Evolutionary conservation across 2,329 filamentous ascomycete genomes (phyloP), one percentile per base, ranked within the genome.

Genomic region (Aspergillus uvarum): DNA sequence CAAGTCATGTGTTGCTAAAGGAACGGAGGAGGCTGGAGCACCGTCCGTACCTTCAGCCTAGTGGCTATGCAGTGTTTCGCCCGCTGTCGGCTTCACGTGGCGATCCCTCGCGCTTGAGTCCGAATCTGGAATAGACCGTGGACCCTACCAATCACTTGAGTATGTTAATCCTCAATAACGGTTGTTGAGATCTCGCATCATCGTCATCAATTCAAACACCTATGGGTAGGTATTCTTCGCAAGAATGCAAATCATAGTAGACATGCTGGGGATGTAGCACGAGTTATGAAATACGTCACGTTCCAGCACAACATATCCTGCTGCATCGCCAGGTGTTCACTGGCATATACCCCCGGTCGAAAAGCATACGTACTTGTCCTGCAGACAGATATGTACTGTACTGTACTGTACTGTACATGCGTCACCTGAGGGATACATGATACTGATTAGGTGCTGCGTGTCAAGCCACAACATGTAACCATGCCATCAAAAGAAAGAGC

Each of bases 1-100:
- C 53, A 31, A 48, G 16, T 55, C 42, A 47, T 48, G 42, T 47
- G 53, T 60, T 57, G 55, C 55, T 57, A 29, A 47, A 57, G 55
- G 42, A 57, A 57, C 55, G 38, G 38, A 44, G 38, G 38, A 44
- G 38, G 38, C 38, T 44, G 38, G 38, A 44, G 38, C n/a, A 44
- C 38, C 32, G 29, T 24, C 31, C 7, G 32, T 16, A 35, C 24
- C 32, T 42, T 24, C n/a, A 35, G 12, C 16, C 24, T 42, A 50
- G 54, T 50, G 55, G 55, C 55, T 35, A 49, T 57, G 54, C 48
- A 49, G 54, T 11, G 42, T 42, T 53, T 35, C 32, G 51, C 51
- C 51, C 19, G 38, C 51, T 35, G 35, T 35, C 54, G 29, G 31
- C 26, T n/a, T 57, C 55, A 57, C 55, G 55, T 57, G 55, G 55